phyloP scores from a whole-genome alignment of 2,329 filamentous ascomycete species.

The Rhynchosporium agropyri region DNA sequence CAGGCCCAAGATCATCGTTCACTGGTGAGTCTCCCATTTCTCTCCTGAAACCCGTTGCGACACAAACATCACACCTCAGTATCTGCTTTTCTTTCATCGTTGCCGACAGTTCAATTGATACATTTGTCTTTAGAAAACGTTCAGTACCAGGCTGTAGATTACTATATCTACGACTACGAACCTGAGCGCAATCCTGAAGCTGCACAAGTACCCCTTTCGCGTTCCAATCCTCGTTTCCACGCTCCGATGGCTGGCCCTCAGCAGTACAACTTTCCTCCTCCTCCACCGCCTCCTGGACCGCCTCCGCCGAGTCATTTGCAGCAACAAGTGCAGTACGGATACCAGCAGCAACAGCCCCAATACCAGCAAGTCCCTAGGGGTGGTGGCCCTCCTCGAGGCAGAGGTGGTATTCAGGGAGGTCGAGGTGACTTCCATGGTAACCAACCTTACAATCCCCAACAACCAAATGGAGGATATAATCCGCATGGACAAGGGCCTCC shows the following conservation, averaged over 20 bases:
- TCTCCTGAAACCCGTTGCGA: background rate
- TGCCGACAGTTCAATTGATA: conserved; percentile 29
- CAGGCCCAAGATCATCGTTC: background rate
- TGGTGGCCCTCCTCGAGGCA: conserved; percentile 39
- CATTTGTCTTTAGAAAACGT: conserved; percentile 22
- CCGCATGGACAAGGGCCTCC: conserved; percentile 31
- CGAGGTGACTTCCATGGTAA: conserved; percentile 39
- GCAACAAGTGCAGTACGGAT: conserved; percentile 39
- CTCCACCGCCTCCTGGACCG: conserved; percentile 41
- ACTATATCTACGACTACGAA: conserved; percentile 4
- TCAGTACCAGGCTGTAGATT: background rate
- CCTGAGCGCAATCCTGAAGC: background rate
- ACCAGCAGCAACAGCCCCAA: conserved; percentile 34
- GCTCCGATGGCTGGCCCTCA: conserved; percentile 38
- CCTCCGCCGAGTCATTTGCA: conserved; percentile 36
- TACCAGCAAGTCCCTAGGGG: conserved; percentile 38
- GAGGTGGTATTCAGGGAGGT: conserved; percentile 39
- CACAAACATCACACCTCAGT: background rate
- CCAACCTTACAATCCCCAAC: conserved; percentile 35
- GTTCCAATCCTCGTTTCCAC: conserved; percentile 1
- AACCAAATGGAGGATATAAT: conserved; percentile 37
- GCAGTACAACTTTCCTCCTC: conserved; percentile 43
- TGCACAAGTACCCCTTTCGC: background rate
- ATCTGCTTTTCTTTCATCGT: conserved; percentile 7
- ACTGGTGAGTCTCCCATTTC: conserved; percentile 1